Evolutionary conservation across 2,329 filamentous ascomycete genomes (phyloP), one percentile per base, ranked within the genome.

Genomic region (Orbilia blumenaviensis): DNA sequence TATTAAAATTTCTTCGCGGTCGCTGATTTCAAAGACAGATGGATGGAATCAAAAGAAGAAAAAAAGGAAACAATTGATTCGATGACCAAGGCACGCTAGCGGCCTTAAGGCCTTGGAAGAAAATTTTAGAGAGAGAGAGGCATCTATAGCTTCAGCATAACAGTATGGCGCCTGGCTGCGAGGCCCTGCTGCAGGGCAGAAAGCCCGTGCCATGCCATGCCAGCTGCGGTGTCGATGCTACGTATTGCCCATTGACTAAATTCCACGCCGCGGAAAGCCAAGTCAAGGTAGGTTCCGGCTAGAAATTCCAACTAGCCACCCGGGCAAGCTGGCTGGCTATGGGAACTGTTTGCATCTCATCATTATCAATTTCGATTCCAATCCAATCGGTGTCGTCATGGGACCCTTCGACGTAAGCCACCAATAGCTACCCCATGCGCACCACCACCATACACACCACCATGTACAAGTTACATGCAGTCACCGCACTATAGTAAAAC

Each of bases 401-500:
- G 64, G 72, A 69, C 72, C 72, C 46, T 76, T 76, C 72, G 46
- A 60, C 64, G 58, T 69, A 41, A 69, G 72, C 72, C 72, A 66
- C 71, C 36, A 29, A 5, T 2, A 25, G 12, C 58, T 27, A 27
- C 29, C 5, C 36, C 38, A 42, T 18, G 38, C 9, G n/a, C 42
- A 54, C 66, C 41, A 44, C 23, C 16, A 36, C n/a, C 29, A 34
- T 34, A 12, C 36, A 36, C 42, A 23, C 42, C 18, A 21, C 18
- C 41, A 10, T 21, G n/a, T n/a, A n/a, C n/a, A n/a, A n/a, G n/a
- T n/a, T n/a, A n/a, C n/a, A n/a, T n/a, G n/a, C n/a, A n/a, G n/a
- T n/a, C n/a, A n/a, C n/a, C n/a, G n/a, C n/a, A n/a, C n/a, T n/a
- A n/a, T n/a, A n/a, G n/a, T n/a, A 41, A 62, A 52, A n/a, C 18